Evolutionary conservation across 108 stramenopile species (phyloP).

Genomic region (Conticribra guillardii): DNA sequence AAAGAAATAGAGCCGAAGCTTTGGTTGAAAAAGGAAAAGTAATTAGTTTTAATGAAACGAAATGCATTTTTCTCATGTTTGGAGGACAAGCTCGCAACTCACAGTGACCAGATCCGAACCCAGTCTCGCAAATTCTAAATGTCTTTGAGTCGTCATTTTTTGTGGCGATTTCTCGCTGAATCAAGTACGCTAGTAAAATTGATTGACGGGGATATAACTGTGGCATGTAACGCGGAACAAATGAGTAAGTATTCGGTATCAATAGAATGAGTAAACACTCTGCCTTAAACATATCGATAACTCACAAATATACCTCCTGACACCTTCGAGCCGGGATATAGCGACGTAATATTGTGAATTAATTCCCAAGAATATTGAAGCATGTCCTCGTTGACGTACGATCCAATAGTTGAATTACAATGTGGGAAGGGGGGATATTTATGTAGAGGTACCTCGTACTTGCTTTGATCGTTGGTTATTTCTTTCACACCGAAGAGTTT

Average conservation of each 20-base stretch:
- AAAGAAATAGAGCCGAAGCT: slow-evolving; percentile 43
- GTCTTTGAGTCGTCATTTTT: background rate
- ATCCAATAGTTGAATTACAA: slow-evolving; percentile 9
- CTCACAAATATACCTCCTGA: slow-evolving; percentile 57
- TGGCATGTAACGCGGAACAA: too few relatives aligned
- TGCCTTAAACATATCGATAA: background rate
- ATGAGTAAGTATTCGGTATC: too few relatives aligned
- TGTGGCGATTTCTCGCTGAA: slow-evolving; percentile 22
- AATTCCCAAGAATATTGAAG: slow-evolving; percentile 30
- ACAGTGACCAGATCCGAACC: slow-evolving; percentile 61
- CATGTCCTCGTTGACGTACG: slow-evolving; percentile 12
- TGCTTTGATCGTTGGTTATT: slow-evolving; percentile 1
- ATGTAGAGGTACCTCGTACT: slow-evolving; percentile 9
- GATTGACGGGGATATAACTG: slow-evolving; percentile 54
- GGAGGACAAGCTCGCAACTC: too few relatives aligned
- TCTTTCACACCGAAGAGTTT: background rate
- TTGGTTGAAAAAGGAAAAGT: background rate
- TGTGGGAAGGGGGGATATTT: background rate
- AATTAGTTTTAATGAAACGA: background rate
- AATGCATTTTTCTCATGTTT: background rate
- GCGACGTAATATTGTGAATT: slow-evolving; percentile 25
- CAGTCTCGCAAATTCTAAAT: slow-evolving; percentile 56
- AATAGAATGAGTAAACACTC: background rate
- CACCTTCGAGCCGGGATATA: slow-evolving; percentile 37
- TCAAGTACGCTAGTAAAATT: slow-evolving; percentile 26